These are phyloP conservation scores for Sarocladium kiliense DNA, from an alignment of 2,329 filamentous ascomycete species.

Conservation along the genomic window DNA sequence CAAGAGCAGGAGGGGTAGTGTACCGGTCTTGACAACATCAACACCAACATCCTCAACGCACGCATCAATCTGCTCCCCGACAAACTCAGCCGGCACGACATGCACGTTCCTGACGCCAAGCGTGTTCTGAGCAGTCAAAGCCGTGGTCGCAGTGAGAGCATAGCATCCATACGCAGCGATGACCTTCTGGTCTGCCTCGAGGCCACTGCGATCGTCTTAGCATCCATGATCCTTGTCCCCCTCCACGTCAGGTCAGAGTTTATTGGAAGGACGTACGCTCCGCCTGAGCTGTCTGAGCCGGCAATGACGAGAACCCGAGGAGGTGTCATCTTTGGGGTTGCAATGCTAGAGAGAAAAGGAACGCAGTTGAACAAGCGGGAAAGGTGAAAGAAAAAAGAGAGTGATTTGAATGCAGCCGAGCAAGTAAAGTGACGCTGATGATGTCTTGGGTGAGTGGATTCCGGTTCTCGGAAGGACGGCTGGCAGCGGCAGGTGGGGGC, in stretches of 20 bases:
- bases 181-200: constrained; percentile 95
- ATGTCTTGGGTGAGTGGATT: neutral
- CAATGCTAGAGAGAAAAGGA: neutral
- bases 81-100: constrained; percentile 70
- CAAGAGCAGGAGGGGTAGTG: too few relatives aligned
- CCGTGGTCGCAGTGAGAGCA: constrained; percentile 92
- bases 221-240: too few relatives aligned
- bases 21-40: constrained; percentile 90
- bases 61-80: constrained; percentile 79
- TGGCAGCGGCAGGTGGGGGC: neutral
- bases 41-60: constrained; percentile 79
- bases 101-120: constrained; percentile 78
- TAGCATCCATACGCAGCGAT: constrained; percentile 90
- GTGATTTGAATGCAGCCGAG: neutral
- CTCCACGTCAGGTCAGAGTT: too few relatives aligned
- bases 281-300: constrained; percentile 85
- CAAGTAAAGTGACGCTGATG: neutral
- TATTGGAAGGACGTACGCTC: constrained; percentile 54
- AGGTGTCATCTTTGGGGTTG: constrained; percentile 25
- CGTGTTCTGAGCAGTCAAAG: constrained; percentile 95
- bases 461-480: neutral
- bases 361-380: neutral
- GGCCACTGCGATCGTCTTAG: constrained; percentile 53
- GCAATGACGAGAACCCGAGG: constrained; percentile 72
- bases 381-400: neutral